Base-by-base conservation (phyloP, 441 rosid genomes). In the Sinapis alba region DNA sequence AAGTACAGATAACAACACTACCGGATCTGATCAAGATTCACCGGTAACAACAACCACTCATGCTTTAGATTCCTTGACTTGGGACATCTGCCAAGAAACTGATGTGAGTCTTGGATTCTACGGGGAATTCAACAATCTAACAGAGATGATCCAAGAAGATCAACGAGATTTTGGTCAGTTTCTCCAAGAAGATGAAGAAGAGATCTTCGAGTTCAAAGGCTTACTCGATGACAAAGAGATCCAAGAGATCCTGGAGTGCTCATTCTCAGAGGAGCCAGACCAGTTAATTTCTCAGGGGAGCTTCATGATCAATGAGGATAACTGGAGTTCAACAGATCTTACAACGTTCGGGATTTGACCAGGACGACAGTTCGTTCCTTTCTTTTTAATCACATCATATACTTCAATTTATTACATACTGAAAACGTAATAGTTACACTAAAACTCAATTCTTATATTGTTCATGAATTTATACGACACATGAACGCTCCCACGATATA, bases 281-380 rank as follows among this genome's bases (percentile, higher is more conserved):
- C 67, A 78, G 51, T 64, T 68, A 2, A 56, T 63, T 13, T 78
- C 78, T 73, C 75, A 68, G 36, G 78, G 67, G 51, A 68, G 75
- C 38, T 73, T 78, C 71, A 63, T 78, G 78, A 57, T 78, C 71
- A 69, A 69, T 62, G 57, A 27, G 63, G 78, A 78, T 73, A 47
- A 73, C 68, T 78, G 78, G 78, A 73, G 78, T 47, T 73, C 78
- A 68, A 73, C 81, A 73, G 81, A 78, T 78, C 81, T 78, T 32
- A 63, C 78, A 4, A 67, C 60, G 27, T 78, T 73, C 15, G 72
- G 72, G 75, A 26, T 78, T 54, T 78, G 74, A 78, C 69, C 43
- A 60, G 3, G 65, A 66, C n/a, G n/a, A n/a, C n/a, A 15, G 51
- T 27, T 63, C 18, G n/a, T 50, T 67, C 13, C 62, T 61, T 59